Evolutionary conservation across 2,329 filamentous ascomycete species (phyloP), one percentile per base, ranked within the genome.

Genomic region (Alternaria sp.): DNA sequence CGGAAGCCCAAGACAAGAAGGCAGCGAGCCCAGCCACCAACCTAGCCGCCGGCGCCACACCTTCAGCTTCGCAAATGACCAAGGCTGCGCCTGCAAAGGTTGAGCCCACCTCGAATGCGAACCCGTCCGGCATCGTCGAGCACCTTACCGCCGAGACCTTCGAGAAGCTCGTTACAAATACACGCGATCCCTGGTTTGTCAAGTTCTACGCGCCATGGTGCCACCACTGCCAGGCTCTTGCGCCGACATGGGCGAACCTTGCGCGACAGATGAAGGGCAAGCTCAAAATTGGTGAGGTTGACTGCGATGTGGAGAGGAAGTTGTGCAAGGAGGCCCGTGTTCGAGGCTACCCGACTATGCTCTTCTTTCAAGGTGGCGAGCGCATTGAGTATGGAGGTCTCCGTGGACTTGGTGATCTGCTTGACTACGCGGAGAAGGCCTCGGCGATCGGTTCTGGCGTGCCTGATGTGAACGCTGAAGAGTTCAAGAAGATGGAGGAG

Each of bases 171-270:
- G 94, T 99, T 50, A 97, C 93, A 4, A 91, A 90, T 78, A 93
- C 93, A 0, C 89, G 92, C 67, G 93, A 98, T 67, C 91, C 94
- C 6, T 99, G 96, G 96, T 97, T 99, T 77, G 89, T 99, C 85
- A 99, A 99, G 81, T 98, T 99, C 79, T 98, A 97, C 79, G 94
- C 93, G 17, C 96, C 96, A 6, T 98, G 95, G 96, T 99, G 96
- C 80, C 89, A 90, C 71, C 96, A 99, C 81, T 99, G 96, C 81
- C 92, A 97, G 81, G 92, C 92, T 40, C 89, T 99, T 86, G 93
- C 91, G 36, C 92, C 96, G 3, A 93, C 89, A 68, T 99, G 96
- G 96, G 85, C 89, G 65, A 91, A 95, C 74, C 88, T 99, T 81
- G 92, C 92, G 47, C 93, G 94, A 77, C 93, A 95, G 75, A 96